Evolutionary conservation across 1,284 basidiomycete genomes (phyloP), one percentile per base, ranked within the genome.

Genomic region (Taiwanofungus camphoratus): DNA sequence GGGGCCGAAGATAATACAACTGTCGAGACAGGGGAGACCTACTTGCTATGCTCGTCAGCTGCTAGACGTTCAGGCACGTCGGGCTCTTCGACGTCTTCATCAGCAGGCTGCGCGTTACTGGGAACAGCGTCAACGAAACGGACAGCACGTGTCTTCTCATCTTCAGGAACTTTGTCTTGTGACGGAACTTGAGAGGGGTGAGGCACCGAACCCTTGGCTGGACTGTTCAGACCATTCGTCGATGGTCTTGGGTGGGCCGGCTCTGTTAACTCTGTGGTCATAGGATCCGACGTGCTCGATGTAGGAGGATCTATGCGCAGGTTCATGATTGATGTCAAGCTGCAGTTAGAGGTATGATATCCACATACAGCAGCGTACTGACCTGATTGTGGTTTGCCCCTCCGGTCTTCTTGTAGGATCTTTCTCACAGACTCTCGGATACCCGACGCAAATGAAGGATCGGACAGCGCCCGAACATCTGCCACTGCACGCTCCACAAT

Each of bases 401-500:
- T 45, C 7, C 58, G 50, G 33, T 56, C 50, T 13, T 57, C 53
- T 30, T 53, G 49, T 18, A 62, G 45, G 13, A 58, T 52, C 22
- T 48, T 52, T 21, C 48, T 48, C 22, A 61, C 44, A 11, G 58
- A 53, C 7, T 51, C 55, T 15, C 63, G 69, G 36, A 85, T 68
- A 21, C 64, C 68, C 27, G 67, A 61, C 1, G 66, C 53, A 55
- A 84, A 76, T 7, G 65, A 50, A 5, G 69, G 60, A 50, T 84
- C 76, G 4, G 71, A 68, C 22, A 83, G 64, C 39, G 71, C 61
- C 23, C 68, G 68, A 1, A 73, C 61, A 32, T 82, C 80, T 19
- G 68, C 67, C 2, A 79, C 74, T 3, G 82, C 78, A 12, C 79
- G 76, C 48, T 83, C 80, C 8, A 86, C 71, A 16, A 80, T 61